Base-by-base conservation (phyloP, 257 asterid species). In the Nicotiana otophora region DNA sequence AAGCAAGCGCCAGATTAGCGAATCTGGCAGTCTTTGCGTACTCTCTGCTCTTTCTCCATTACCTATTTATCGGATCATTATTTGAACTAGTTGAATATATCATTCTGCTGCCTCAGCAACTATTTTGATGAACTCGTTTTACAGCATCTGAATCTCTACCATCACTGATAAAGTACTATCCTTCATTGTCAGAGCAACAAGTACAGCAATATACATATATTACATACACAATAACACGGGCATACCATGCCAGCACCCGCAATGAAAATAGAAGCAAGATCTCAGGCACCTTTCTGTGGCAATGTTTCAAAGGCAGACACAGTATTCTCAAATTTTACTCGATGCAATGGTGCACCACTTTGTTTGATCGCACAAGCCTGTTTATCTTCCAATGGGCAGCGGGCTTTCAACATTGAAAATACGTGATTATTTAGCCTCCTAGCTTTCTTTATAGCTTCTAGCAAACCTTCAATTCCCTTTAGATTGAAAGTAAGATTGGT, bases 291-390 rank as follows among this genome's bases (percentile, higher is more conserved):
- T 88, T 91, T 95, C 88, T 95, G 99, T 46, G 99, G 99, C 85
- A 95, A 84, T 62, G 99, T 95, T 89, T 95, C 98, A 5, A 95
- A 95, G 62, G 99, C 98, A 30, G 99, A 95, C 64, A 95, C 97
- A 0, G 99, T 95, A 72, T 95, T 95, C 89, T 95, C 97, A 30
- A 92, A 95, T 91, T 92, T 95, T 84, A 94, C 85, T 46, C 98
- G 92, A 81, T 95, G 99, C 84, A 95, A 23, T 2, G 97, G 98
- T 1, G 97, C 97, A 1, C 99, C 98, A 77, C 98, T 95, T 84
- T 92, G 99, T 89, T 89, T 95, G 86, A 95, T 92, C 4, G 99
- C 99, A 78, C 99, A 95, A 36, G 99, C 99, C 68, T 92, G 99
- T 84, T 94, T 95, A 91, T 95, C 99, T 88, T 95, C 99, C 82